These are phyloP conservation scores for Suhomyces guaymorum DNA, from an alignment of 1,139 yeast genomes.

Conservation along the genomic window DNA sequence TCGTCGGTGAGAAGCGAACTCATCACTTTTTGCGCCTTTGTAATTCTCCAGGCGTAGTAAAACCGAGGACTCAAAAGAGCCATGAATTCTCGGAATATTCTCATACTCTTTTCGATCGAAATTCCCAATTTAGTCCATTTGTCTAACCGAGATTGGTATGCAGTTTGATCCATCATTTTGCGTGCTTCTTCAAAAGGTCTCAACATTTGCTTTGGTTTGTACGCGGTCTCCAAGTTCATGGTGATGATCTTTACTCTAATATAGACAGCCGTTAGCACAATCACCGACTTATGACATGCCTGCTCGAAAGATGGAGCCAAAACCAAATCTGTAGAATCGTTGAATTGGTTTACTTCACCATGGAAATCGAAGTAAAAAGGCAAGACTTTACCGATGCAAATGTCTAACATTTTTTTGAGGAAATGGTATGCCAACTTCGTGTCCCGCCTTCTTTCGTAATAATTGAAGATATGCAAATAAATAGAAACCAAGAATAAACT, in stretches of 20 bases:
- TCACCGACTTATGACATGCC: slow-evolving; percentile 39
- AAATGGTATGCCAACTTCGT: slow-evolving; percentile 34
- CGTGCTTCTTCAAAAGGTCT: no score
- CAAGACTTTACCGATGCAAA: slow-evolving; percentile 37
- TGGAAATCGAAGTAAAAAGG: slow-evolving; percentile 39
- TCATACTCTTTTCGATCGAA: slow-evolving; percentile 8
- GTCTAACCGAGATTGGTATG: slow-evolving; percentile 11
- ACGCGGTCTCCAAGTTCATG: slow-evolving; percentile 9
- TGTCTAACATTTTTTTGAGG: slow-evolving; percentile 32
- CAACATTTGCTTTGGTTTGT: no score
- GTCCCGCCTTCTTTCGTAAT: slow-evolving; percentile 37
- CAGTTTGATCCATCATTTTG: slow-evolving; percentile 8
- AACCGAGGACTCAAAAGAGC: slow-evolving; percentile 36
- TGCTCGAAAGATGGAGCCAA: slow-evolving; percentile 45
- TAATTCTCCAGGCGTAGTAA: slow-evolving; percentile 54
- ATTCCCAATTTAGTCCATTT: slow-evolving; percentile 8
- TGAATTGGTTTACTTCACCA: slow-evolving; percentile 29
- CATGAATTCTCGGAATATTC: slow-evolving; percentile 13
- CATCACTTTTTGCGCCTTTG: slow-evolving; percentile 38
- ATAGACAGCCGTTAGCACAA: slow-evolving; percentile 27
- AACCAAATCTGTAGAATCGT: slow-evolving; percentile 33
- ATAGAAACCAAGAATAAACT: slow-evolving; percentile 32
- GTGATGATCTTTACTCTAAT: slow-evolving; percentile 22
- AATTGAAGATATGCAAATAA: slow-evolving; percentile 40
- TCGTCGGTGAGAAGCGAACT: slow-evolving; percentile 10